phyloP scores from a whole-genome alignment of 2,329 filamentous ascomycete species.

The Colletotrichum nymphaeae region DNA sequence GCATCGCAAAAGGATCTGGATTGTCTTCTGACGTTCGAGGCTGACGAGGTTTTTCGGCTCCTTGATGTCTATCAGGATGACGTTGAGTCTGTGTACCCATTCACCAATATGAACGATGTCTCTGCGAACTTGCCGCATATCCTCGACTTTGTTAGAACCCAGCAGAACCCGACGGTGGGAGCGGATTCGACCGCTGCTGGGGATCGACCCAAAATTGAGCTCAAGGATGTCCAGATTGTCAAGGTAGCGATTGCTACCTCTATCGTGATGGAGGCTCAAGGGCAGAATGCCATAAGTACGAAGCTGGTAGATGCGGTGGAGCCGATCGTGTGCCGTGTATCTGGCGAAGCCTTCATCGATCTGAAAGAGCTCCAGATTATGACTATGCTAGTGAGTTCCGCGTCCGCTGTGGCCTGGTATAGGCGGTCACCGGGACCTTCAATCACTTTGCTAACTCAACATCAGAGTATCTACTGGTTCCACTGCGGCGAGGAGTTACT shows the following conservation, averaged over 20 bases:
- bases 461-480: conserved; percentile 54
- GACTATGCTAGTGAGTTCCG: conserved; percentile 42
- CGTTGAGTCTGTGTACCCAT: conserved; percentile 50
- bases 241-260: conserved; percentile 48
- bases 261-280: conserved; percentile 46
- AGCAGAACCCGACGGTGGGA: not conserved
- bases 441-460: not conserved
- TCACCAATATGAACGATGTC: conserved; percentile 44
- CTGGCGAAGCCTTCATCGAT: conserved; percentile 41
- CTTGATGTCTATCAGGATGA: conserved; percentile 53
- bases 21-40: conserved; percentile 13
- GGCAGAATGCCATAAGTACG: conserved; percentile 43
- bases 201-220: conserved; percentile 7
- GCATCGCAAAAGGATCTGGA: conserved; percentile 9
- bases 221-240: conserved; percentile 46
- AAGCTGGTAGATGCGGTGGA: conserved; percentile 45
- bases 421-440: fast-evolving
- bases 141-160: conserved; percentile 38
- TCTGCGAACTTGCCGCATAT: conserved; percentile 41
- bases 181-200: not conserved
- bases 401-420: not conserved
- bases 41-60: conserved; percentile 45
- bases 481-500: conserved; percentile 61
- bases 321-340: conserved; percentile 42
- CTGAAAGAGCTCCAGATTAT: conserved; percentile 48